These are phyloP conservation scores for Apiospora kogelbergensis DNA, from an alignment of 2,329 filamentous ascomycete species.

Conservation along the genomic window DNA sequence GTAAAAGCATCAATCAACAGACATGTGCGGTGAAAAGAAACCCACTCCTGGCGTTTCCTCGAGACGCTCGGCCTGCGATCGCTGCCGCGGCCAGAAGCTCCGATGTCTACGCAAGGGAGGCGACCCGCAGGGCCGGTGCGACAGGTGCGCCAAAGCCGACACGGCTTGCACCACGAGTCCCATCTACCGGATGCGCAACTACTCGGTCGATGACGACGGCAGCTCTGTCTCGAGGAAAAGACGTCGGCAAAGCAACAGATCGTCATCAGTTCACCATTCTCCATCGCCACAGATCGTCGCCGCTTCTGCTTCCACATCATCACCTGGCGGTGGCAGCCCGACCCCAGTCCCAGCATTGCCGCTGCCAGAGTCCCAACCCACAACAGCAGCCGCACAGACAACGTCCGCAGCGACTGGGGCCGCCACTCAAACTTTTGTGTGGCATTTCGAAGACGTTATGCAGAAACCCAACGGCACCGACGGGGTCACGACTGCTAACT, in stretches of 20 bases:
- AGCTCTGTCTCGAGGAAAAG: background rate
- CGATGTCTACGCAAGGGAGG: conserved; percentile 7
- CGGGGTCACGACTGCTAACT: background rate
- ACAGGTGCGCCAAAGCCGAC: conserved; percentile 8
- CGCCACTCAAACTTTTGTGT: background rate
- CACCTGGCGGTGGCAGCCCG: background rate
- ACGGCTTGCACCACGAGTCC: conserved; percentile 8
- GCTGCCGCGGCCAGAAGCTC: conserved; percentile 9
- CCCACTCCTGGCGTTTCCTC: conserved; percentile 6
- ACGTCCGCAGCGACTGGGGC: background rate
- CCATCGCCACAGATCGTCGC: background rate
- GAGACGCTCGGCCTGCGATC: conserved; percentile 10
- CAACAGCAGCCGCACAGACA: background rate
- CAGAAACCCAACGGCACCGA: background rate
- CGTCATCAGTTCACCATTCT: background rate
- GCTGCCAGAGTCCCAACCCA: background rate
- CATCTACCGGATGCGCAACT: conserved; percentile 11
- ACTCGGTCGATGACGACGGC: background rate
- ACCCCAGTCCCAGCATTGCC: background rate
- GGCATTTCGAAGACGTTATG: background rate
- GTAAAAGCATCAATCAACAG: background rate
- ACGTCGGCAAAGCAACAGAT: background rate
- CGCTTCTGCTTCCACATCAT: background rate
- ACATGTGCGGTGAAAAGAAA: background rate
- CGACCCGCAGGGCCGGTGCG: conserved; percentile 7